Conservation (phyloP, 441 rosid genomes). For the Metrosideros polymorpha region DNA sequence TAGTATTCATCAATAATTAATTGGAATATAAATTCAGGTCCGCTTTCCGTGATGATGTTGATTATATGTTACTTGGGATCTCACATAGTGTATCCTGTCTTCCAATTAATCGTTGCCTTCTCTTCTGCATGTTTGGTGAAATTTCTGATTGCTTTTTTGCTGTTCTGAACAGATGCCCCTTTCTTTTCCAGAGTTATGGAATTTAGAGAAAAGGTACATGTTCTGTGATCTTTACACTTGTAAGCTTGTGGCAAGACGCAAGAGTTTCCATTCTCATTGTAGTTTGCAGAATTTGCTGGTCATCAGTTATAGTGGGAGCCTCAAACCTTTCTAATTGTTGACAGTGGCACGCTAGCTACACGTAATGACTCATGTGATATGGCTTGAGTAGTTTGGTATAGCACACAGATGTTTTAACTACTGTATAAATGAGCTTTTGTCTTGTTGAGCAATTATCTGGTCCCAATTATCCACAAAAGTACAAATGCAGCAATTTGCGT, state of each 20-base stretch:
- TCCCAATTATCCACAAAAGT: not conserved
- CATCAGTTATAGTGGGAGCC: not conserved
- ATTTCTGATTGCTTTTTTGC: not conserved
- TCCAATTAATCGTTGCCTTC: not conserved
- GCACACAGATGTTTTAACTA: not conserved
- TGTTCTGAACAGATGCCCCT: constrained; percentile 45
- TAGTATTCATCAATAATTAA: not conserved
- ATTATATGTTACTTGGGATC: not conserved
- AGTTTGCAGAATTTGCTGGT: not conserved
- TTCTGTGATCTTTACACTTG: constrained; percentile 1
- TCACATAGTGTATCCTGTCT: not conserved
- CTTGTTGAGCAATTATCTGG: not conserved
- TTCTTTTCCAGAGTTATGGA: constrained; percentile 92
- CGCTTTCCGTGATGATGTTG: not conserved
- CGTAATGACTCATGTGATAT: not conserved
- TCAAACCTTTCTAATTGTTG: not conserved
- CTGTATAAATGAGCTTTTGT: not conserved
- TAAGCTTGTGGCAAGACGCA: not conserved
- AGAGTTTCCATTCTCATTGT: not conserved
- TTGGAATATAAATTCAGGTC: not conserved
- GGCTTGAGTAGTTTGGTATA: not conserved
- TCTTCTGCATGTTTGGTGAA: not conserved
- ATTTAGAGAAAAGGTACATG: constrained; percentile 73
- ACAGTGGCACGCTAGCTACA: not conserved
- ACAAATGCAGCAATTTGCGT: not conserved